Percentiles rank a stretch among this genome's conserved stretches.
phyloP scores from a whole-genome alignment of 23 red algal species.

The Gracilaria gracilis region DNA sequence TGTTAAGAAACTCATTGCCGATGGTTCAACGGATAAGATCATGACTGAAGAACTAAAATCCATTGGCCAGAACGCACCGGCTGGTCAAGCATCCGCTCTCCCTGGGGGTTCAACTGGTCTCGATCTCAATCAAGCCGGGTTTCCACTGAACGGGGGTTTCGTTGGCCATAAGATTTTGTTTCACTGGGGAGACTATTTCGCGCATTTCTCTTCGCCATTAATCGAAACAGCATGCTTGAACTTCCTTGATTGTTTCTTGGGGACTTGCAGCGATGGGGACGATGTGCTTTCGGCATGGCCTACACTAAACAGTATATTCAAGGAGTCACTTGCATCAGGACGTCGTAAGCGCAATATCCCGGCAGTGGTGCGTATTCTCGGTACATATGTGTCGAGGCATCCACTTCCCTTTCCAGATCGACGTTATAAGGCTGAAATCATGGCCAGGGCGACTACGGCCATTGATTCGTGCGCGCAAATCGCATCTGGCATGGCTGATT shows the following conservation, averaged over 20 bases:
- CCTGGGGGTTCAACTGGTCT: conserved; percentile 58
- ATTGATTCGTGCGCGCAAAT: conserved; percentile 33
- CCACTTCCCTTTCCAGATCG: conserved; percentile 58
- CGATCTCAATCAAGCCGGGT: conserved; percentile 16
- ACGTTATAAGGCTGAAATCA: conserved; percentile 37
- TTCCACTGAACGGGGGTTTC: conserved; percentile 6
- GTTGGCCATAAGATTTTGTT: conserved; percentile 48
- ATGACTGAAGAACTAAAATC: conserved; percentile 14
- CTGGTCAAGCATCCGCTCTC: conserved; percentile 37
- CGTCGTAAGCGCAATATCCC: conserved; percentile 39
- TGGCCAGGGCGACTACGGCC: conserved; percentile 29
- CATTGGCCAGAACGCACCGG: conserved; percentile 39
- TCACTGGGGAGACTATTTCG: conserved; percentile 77
- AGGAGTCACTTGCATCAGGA: conserved; percentile 24
- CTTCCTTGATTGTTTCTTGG: conserved; percentile 63
- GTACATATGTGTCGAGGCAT: conserved; percentile 36
- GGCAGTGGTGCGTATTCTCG: conserved; percentile 31
- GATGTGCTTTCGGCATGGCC: conserved; percentile 49
- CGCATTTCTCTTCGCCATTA: conserved; percentile 15
- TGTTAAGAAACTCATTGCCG: conserved; percentile 28
- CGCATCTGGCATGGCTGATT: conserved; percentile 42
- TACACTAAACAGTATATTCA: conserved; percentile 24
- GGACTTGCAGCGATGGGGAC: conserved; percentile 60
- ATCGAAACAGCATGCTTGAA: conserved; percentile 68
- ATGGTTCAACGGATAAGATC: background rate